Conservation (phyloP, 2,329 filamentous ascomycete genomes). For the Massarina eburnea region DNA sequence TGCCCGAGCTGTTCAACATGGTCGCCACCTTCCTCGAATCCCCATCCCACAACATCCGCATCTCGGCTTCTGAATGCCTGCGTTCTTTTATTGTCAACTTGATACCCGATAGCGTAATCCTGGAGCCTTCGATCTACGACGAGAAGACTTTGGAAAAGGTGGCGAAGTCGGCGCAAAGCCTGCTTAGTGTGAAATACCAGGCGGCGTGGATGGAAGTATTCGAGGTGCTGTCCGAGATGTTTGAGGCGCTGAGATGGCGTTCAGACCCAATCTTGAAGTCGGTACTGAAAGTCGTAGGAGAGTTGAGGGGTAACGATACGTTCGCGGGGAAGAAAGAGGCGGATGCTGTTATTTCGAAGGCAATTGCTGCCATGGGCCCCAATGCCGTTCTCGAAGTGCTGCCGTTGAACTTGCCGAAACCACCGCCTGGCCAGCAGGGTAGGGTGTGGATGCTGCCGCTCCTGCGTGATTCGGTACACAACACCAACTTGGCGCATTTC, state of each 20-base stretch:
- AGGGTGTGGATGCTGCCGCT: constrained; percentile 94
- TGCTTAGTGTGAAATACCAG: constrained; percentile 90
- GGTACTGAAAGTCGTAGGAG: constrained; percentile 77
- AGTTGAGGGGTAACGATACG: constrained; percentile 81
- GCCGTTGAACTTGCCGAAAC: constrained; percentile 80
- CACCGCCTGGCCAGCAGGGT: constrained; percentile 75
- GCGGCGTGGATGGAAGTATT: constrained; percentile 95
- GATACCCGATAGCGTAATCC: constrained; percentile 76
- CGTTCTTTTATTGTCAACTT: constrained; percentile 92
- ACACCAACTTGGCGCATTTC: constrained; percentile 86
- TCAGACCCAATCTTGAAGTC: constrained; percentile 76
- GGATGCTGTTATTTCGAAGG: constrained; percentile 84
- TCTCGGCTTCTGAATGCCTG: constrained; percentile 92
- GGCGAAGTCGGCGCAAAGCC: constrained; percentile 68
- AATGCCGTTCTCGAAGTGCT: constrained; percentile 79
- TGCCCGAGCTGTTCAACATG: constrained; percentile 81
- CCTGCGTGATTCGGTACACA: constrained; percentile 84
- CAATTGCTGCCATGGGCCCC: constrained; percentile 86
- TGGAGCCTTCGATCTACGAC: constrained; percentile 89
- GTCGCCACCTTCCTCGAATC: constrained; percentile 82
- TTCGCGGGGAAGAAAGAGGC: constrained; percentile 95
- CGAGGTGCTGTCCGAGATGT: constrained; percentile 82
- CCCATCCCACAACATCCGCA: constrained; percentile 86
- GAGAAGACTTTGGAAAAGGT: constrained; percentile 87
- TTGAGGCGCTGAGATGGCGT: constrained; percentile 83